Percentiles rank a stretch among this genome's conserved stretches.
These are phyloP conservation scores for Emmonsia crescens DNA, from an alignment of 2,329 filamentous ascomycete species.

Conservation along the genomic window DNA sequence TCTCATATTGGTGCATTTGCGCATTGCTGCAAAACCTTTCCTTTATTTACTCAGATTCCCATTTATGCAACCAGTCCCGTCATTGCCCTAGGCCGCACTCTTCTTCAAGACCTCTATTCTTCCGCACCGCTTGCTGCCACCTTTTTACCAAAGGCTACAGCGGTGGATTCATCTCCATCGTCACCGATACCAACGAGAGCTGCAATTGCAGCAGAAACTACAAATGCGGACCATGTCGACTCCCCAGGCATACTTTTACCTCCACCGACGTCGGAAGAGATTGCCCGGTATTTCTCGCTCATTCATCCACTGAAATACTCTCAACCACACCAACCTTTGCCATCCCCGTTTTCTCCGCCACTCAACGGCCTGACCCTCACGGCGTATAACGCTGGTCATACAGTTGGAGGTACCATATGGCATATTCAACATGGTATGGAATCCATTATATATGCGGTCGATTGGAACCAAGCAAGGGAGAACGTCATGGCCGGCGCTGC, in stretches of 20 bases:
- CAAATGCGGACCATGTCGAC: constrained; percentile 24
- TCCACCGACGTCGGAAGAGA: constrained; percentile 75
- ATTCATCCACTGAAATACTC: constrained; percentile 94
- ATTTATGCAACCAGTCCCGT: constrained; percentile 91
- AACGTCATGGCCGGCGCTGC: constrained; percentile 89
- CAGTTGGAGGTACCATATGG: constrained; percentile 95
- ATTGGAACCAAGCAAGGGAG: constrained; percentile 97
- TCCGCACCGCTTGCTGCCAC: constrained; percentile 82
- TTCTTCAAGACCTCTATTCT: constrained; percentile 84
- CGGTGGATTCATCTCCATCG: constrained; percentile 40
- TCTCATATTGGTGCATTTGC: constrained; percentile 88
- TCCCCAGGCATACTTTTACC: constrained; percentile 44
- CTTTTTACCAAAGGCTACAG: constrained; percentile 60
- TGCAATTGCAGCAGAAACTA: constrained; percentile 18
- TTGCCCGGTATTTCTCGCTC: constrained; percentile 79
- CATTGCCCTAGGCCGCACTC: constrained; percentile 79
- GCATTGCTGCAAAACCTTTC: constrained; percentile 94
- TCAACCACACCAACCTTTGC: constrained; percentile 81
- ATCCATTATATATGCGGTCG: constrained; percentile 92
- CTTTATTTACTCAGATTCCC: constrained; percentile 81
- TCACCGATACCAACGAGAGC: constrained; percentile 19
- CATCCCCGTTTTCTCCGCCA: constrained; percentile 78
- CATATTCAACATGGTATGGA: constrained; percentile 95
- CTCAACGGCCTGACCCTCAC: constrained; percentile 88
- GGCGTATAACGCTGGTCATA: constrained; percentile 93